Conservation (phyloP, 176 grass and related monocot species). For the Musa troglodytarum region DNA sequence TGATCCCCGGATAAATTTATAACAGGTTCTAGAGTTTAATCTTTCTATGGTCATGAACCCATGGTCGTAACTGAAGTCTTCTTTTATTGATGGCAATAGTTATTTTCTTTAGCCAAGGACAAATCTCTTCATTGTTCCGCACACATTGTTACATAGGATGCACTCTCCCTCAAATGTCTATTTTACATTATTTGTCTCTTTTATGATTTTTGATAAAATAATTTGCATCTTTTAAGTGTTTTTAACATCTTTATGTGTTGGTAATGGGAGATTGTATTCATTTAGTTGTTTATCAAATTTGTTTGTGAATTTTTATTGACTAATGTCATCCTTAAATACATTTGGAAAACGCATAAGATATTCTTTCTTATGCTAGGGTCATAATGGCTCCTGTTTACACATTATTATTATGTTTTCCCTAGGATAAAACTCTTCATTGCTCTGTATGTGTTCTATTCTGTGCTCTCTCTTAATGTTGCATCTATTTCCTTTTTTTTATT, state of each 20-base stretch:
- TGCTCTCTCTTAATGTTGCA: neutral
- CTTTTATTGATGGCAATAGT: neutral
- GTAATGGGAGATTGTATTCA: neutral
- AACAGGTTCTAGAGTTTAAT: neutral
- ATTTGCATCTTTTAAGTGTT: neutral
- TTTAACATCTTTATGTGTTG: neutral
- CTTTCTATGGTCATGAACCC: neutral
- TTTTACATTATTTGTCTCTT: neutral
- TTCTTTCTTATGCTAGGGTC: no score
- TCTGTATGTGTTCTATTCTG: neutral
- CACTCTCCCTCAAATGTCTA: neutral
- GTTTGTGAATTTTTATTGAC: neutral
- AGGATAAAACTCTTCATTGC: neutral
- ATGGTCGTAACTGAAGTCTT: neutral
- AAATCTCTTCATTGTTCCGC: neutral
- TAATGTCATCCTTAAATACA: neutral
- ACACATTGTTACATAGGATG: neutral
- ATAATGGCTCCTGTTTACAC: no score
- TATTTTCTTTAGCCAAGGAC: neutral
- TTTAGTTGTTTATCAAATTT: no score
- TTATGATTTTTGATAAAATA: neutral
- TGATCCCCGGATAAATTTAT: neutral
- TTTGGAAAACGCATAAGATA: neutral
- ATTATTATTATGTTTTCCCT: neutral
- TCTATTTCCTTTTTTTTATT: neutral